Percentiles rank a stretch among this genome's conserved stretches.
Evolutionary conservation across 2,329 filamentous ascomycete genomes (phyloP).

Genomic region (Fonsecaea erecta): DNA sequence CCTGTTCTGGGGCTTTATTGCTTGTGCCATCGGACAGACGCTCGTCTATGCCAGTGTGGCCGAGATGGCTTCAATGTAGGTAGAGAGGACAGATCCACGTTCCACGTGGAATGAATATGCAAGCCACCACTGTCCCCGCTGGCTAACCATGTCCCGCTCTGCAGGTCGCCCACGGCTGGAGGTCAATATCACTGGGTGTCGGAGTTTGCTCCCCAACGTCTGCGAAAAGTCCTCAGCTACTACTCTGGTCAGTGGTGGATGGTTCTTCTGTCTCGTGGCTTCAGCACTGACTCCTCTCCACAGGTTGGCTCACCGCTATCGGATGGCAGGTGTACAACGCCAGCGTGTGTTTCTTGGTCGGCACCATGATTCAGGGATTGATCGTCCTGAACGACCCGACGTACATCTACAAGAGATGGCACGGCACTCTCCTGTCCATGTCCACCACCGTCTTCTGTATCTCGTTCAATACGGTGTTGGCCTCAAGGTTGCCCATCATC

Average conservation of each 20-base stretch:
- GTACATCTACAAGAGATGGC: conserved; percentile 41
- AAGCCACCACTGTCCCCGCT: neutral
- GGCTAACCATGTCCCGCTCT: neutral
- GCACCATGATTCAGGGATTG: conserved; percentile 40
- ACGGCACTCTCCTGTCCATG: conserved; percentile 41
- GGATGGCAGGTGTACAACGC: conserved; percentile 54
- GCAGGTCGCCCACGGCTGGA: conserved; percentile 46
- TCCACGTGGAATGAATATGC: neutral
- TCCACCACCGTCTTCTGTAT: conserved; percentile 38
- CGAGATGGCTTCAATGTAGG: conserved; percentile 57
- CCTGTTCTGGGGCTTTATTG: conserved; percentile 58
- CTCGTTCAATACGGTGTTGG: conserved; percentile 40
- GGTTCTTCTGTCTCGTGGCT: neutral
- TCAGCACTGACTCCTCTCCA: conserved; percentile 24
- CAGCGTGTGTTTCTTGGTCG: conserved; percentile 44
- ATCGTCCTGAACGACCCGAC: conserved; percentile 33
- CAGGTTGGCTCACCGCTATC: conserved; percentile 50
- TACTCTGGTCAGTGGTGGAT: conserved; percentile 48
- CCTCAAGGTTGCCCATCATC: conserved; percentile 41
- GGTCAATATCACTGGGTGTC: conserved; percentile 65
- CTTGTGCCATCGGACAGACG: conserved; percentile 52
- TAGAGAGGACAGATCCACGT: neutral
- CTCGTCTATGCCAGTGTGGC: conserved; percentile 51
- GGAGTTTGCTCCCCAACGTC: conserved; percentile 55
- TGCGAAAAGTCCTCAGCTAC: conserved; percentile 62